These are phyloP conservation scores for Gossypium turneri DNA, from an alignment of 345 rosid species.

Conservation along the genomic window DNA sequence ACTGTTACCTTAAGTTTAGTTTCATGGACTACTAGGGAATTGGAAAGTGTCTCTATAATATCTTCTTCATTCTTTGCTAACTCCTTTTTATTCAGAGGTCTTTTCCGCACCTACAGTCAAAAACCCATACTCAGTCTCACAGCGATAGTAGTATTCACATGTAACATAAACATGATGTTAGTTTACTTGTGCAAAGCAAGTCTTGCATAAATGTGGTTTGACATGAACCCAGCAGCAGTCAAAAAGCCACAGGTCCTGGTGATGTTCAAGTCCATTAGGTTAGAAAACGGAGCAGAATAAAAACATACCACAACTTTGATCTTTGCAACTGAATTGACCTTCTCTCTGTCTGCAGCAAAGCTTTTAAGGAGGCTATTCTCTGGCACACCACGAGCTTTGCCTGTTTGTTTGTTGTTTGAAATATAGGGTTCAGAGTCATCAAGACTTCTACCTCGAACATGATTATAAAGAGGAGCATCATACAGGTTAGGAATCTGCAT, in stretches of 20 bases:
- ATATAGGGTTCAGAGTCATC: slow-evolving; percentile 72
- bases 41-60: slow-evolving; percentile 71
- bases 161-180: slow-evolving; percentile 1
- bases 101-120: slow-evolving; percentile 77
- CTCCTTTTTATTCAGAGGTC: slow-evolving; percentile 96
- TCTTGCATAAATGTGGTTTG: not conserved
- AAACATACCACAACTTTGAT: slow-evolving; percentile 95
- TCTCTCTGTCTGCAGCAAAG: slow-evolving; percentile 80
- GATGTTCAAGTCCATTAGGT: not conserved
- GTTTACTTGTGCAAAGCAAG: slow-evolving; percentile 11
- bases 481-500: slow-evolving; percentile 53
- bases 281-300: slow-evolving; percentile 1
- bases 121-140: not conserved
- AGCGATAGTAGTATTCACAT: not conserved
- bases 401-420: slow-evolving; percentile 53
- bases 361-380: slow-evolving; percentile 65
- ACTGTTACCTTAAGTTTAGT: slow-evolving; percentile 82
- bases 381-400: slow-evolving; percentile 56
- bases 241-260: not conserved
- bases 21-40: slow-evolving; percentile 81
- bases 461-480: slow-evolving; percentile 62
- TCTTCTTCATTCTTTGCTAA: slow-evolving; percentile 94
- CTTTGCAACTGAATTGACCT: slow-evolving; percentile 86
- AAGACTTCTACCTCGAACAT: slow-evolving; percentile 68
- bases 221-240: slow-evolving; percentile 9